A percentile compares a stretch with the other conserved stretches of the same genome.
Evolutionary conservation across 148 eudicot genomes (phyloP).

Genomic region (Bassia scoparia): DNA sequence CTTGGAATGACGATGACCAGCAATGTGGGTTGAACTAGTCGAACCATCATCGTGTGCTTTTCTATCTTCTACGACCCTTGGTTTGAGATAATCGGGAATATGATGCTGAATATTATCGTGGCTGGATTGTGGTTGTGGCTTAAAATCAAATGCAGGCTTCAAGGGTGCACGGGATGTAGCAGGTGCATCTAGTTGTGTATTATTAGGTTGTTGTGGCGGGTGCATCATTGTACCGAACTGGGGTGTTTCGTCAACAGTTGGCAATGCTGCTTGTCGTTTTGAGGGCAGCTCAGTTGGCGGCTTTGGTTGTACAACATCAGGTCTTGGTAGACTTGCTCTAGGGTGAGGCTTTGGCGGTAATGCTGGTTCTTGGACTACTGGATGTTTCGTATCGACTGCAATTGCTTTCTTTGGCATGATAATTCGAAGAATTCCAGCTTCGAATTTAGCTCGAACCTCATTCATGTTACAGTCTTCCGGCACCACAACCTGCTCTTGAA

Average conservation of each 20-base stretch:
- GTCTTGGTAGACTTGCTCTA: conserved; percentile 3
- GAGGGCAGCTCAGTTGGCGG: conserved; percentile 12
- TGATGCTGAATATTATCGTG: not conserved
- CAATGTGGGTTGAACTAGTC: not conserved
- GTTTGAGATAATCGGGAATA: not conserved
- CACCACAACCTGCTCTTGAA: conserved; percentile 43
- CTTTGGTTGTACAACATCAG: not conserved
- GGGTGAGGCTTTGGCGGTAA: not conserved
- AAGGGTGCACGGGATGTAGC: not conserved
- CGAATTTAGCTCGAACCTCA: conserved; percentile 56
- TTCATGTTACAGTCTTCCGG: conserved; percentile 45
- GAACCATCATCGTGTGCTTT: not conserved
- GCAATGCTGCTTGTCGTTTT: not conserved
- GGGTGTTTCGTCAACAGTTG: not conserved
- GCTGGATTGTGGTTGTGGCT: not conserved
- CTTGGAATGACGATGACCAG: not conserved
- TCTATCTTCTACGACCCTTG: not conserved
- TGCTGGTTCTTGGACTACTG: not conserved
- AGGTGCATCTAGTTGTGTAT: not conserved
- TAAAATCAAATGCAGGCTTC: not conserved
- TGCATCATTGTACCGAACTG: not conserved
- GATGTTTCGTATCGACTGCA: not conserved
- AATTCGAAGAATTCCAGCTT: conserved; percentile 43
- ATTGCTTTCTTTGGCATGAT: conserved; percentile 41
- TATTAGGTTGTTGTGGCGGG: not conserved